Percentiles rank a stretch among this genome's conserved stretches.
Evolutionary conservation across 2,329 filamentous ascomycete species (phyloP).

Genomic region (Fusarium mundagurra): DNA sequence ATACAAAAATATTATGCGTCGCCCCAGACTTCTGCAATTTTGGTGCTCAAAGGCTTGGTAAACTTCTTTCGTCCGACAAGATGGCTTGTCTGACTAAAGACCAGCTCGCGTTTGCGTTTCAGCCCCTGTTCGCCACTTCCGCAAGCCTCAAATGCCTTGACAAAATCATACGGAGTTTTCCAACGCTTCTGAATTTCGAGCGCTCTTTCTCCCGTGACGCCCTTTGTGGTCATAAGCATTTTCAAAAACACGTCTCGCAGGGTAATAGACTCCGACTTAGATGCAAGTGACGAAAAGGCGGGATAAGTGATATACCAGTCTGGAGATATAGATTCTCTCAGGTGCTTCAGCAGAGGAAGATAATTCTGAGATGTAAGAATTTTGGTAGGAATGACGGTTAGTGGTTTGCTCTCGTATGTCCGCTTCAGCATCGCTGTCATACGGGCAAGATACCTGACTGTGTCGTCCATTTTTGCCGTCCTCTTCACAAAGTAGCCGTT

Average conservation of each 20-base stretch:
- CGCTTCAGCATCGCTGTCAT: conserved; percentile 76
- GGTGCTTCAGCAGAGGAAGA: conserved; percentile 67
- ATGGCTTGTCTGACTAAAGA: conserved; percentile 64
- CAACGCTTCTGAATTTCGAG: conserved; percentile 82
- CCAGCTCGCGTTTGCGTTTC: conserved; percentile 68
- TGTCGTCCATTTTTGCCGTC: conserved; percentile 80
- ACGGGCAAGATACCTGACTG: conserved; percentile 76
- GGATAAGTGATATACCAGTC: conserved; percentile 74
- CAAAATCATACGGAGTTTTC: conserved; percentile 76
- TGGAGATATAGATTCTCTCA: conserved; percentile 60
- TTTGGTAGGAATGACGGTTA: conserved; percentile 73
- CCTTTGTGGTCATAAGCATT: conserved; percentile 85
- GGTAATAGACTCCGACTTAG: conserved; percentile 79
- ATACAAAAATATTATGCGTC: conserved; percentile 49
- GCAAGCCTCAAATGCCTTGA: conserved; percentile 73
- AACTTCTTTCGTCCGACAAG: conserved; percentile 76
- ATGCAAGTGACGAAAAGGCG: conserved; percentile 76
- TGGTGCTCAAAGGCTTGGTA: conserved; percentile 70
- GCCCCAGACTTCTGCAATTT: conserved; percentile 79
- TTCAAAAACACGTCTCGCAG: conserved; percentile 81
- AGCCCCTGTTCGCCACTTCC: conserved; percentile 58
- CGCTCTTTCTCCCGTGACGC: conserved; percentile 80
- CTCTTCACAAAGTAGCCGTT: conserved; percentile 83
- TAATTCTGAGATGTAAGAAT: conserved; percentile 73
- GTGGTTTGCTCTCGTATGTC: conserved; percentile 67